These are phyloP conservation scores for Malus hybrid DNA, from an alignment of 331 rosid species.

Conservation along the genomic window DNA sequence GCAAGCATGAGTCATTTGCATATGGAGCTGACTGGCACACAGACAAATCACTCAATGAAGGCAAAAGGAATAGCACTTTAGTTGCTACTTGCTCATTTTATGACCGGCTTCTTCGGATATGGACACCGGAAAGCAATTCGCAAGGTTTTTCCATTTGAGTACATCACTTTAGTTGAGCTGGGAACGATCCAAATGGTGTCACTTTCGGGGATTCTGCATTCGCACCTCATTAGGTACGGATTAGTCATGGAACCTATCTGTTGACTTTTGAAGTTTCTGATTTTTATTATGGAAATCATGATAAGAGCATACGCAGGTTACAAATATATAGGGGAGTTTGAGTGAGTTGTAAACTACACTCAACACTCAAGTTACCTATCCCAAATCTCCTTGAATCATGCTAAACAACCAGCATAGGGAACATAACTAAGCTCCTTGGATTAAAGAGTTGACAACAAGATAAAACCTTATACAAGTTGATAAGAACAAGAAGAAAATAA, in stretches of 20 bases:
- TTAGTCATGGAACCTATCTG: not conserved
- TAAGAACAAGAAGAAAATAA: too few species aligned
- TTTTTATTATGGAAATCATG: too few species aligned
- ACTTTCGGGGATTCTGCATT: constrained; percentile 6
- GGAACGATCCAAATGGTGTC: constrained; percentile 1
- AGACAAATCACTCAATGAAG: constrained; percentile 20
- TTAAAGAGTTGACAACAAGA: too few species aligned
- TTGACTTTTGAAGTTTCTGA: too few species aligned
- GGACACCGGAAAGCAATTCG: constrained; percentile 51
- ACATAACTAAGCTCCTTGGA: too few species aligned
- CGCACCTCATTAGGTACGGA: not conserved
- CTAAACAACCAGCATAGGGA: too few species aligned
- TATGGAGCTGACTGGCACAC: constrained; percentile 83
- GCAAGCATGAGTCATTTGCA: constrained; percentile 69
- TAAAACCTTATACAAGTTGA: too few species aligned
- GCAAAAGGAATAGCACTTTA: constrained; percentile 30
- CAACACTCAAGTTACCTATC: too few species aligned
- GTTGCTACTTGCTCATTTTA: constrained; percentile 91
- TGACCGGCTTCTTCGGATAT: constrained; percentile 57
- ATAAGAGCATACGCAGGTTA: too few species aligned
- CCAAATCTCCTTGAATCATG: too few species aligned
- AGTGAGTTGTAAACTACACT: too few species aligned
- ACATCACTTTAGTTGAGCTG: not conserved
- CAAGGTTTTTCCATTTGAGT: not conserved
- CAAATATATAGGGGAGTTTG: too few species aligned